phyloP scores from a whole-genome alignment of 2,329 filamentous ascomycete species.

The Cordyceps farinosa region DNA sequence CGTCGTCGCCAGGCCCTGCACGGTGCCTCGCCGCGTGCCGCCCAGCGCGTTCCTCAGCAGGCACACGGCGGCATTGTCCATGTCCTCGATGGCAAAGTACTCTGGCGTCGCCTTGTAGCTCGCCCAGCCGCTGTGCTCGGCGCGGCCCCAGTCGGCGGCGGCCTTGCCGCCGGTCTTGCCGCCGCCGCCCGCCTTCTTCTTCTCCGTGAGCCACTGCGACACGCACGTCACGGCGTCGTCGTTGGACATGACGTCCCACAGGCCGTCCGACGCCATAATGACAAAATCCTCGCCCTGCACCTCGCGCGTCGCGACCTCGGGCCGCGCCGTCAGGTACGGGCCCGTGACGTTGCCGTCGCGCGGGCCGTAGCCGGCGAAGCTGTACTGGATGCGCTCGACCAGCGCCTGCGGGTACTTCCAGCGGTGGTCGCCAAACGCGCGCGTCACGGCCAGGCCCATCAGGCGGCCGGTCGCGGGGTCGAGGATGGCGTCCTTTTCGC shows the following conservation, averaged over 20 bases:
- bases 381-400: slow-evolving; percentile 32
- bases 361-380: slow-evolving; percentile 46
- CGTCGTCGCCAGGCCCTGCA: slow-evolving; percentile 69
- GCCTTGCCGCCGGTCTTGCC: slow-evolving; percentile 23
- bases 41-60: slow-evolving; percentile 77
- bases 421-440: slow-evolving; percentile 65
- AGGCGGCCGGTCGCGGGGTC: slow-evolving; percentile 51
- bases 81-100: slow-evolving; percentile 70
- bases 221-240: slow-evolving; percentile 57
- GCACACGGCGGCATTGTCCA: slow-evolving; percentile 75
- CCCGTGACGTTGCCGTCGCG: slow-evolving; percentile 49
- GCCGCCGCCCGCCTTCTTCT: slow-evolving; percentile 20
- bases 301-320: slow-evolving; percentile 56
- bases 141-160: slow-evolving; percentile 12
- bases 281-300: slow-evolving; percentile 53
- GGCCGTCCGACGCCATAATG: slow-evolving; percentile 63
- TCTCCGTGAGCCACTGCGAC: slow-evolving; percentile 46
- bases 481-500: slow-evolving; percentile 53
- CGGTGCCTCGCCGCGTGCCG: slow-evolving; percentile 68
- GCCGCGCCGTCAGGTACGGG: slow-evolving; percentile 66
- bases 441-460: slow-evolving; percentile 57
- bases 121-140: slow-evolving; percentile 25
- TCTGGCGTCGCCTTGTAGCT: slow-evolving; percentile 33
- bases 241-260: slow-evolving; percentile 60
- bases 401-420: slow-evolving; percentile 63